Percentiles rank a stretch among this genome's conserved stretches.
These are phyloP conservation scores for Picea sitchensis DNA, from an alignment of 75 land plant genomes.

Conservation along the genomic window DNA sequence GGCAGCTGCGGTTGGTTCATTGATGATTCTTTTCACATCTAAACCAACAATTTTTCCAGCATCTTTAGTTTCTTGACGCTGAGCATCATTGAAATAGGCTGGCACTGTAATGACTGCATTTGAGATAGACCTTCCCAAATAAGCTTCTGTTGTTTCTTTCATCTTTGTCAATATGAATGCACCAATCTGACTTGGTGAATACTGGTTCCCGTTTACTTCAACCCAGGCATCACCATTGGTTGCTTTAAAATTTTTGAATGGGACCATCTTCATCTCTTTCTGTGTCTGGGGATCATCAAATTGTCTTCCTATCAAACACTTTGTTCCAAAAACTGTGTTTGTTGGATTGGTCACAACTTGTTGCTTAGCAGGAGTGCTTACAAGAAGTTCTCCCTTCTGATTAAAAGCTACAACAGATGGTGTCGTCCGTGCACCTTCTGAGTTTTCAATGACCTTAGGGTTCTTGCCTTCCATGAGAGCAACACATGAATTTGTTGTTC, in stretches of 20 bases:
- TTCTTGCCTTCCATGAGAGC: conserved; percentile 57
- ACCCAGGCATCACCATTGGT: too few species aligned
- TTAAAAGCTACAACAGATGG: too few species aligned
- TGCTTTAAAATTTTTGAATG: too few species aligned
- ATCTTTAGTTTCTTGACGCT: conserved; percentile 75
- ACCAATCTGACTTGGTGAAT: conserved; percentile 74
- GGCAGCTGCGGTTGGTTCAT: conserved; percentile 40
- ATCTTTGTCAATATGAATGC: conserved; percentile 33
- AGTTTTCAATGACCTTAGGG: conserved; percentile 66
- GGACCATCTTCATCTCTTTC: too few species aligned
- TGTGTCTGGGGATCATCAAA: conserved; percentile 65
- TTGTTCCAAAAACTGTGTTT: conserved; percentile 31
- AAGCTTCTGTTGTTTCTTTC: conserved; percentile 50
- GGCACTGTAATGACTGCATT: conserved; percentile 54
- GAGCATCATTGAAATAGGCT: conserved; percentile 41
- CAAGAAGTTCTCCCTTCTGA: conserved; percentile 47
- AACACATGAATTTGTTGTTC: too few species aligned
- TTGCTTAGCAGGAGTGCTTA: conserved; percentile 71
- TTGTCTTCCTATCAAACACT: conserved; percentile 45
- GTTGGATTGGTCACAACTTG: conserved; percentile 75
- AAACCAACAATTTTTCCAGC: conserved; percentile 12
- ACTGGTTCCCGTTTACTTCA: not conserved
- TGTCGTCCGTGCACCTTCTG: conserved; percentile 47
- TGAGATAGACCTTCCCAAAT: conserved; percentile 52
- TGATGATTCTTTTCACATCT: too few species aligned